Base-by-base conservation (phyloP, 306 rosid species). In the Mimosa bimucronata region DNA sequence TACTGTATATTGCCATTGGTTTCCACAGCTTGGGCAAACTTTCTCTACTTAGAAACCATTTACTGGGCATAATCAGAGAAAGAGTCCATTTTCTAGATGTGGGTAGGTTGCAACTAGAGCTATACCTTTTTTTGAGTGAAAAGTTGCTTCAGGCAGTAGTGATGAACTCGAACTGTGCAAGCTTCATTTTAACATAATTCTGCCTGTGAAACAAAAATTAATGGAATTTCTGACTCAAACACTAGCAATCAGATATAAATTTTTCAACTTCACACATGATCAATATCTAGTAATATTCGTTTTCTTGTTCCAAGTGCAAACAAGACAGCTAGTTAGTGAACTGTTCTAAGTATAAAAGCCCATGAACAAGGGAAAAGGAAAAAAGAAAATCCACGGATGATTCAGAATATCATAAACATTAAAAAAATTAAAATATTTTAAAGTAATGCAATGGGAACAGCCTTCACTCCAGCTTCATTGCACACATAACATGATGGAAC, bases 11-110 rank as follows among this genome's bases (percentile, higher is more conserved):
- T 78, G 81, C 97, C 97, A 89, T 12, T 71, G 80, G 74, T 89
- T 86, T 71, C 94, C 82, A 77, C 98, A 94, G 75, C 88, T 76
- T 60, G 97, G 91, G 81, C 94, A n/a, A n/a, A n/a, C n/a, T n/a
- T n/a, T n/a, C n/a, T n/a, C n/a, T n/a, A n/a, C n/a, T n/a, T n/a
- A n/a, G 79, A 80, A 77, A 28, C 7, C 74, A 74, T 53, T 55
- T 57, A 77, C 50, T n/a, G n/a, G n/a, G n/a, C n/a, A n/a, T 29
- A 77, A 73, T 73, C 48, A 48, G 53, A 60, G 53, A 38, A 84
- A 67, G 30, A 53, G 42, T 44, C 68, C 26, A 74, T 41, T 31
- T 52, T 13, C 37, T 45, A 23, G 53, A 77, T 65, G 75, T 15
- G 58, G 19, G n/a, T 12, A 45, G 52, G n/a, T n/a, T 21, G 68